Conservation (phyloP, 2,329 filamentous ascomycete species). For the Colletotrichum tofieldiae region DNA sequence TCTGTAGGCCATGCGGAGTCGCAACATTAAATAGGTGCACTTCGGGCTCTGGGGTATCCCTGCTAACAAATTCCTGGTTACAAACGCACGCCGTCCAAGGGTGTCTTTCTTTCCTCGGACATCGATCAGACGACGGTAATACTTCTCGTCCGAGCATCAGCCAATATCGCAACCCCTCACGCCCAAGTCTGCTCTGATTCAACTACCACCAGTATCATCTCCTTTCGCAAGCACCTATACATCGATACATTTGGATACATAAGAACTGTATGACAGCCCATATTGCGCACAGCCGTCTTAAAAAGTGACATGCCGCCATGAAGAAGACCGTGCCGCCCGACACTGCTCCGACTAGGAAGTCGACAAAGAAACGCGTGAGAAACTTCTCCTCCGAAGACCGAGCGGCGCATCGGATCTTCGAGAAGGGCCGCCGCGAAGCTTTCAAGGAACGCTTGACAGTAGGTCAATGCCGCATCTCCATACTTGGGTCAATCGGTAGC, state of each 20-base stretch:
- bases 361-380: conserved; percentile 53
- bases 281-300: background rate
- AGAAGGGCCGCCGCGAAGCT: conserved; percentile 58
- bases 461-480: conserved; percentile 12
- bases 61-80: background rate
- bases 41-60: background rate
- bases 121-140: conserved; percentile 23
- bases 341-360: conserved; percentile 13
- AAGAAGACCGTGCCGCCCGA: conserved; percentile 24
- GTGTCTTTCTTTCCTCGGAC: conserved; percentile 18
- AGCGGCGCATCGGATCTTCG: conserved; percentile 58
- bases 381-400: conserved; percentile 59
- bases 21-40: no score
- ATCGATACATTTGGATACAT: background rate
- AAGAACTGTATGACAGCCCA: background rate
- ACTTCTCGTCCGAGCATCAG: conserved; percentile 18
- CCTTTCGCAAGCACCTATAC: background rate
- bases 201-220: background rate
- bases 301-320: conserved; percentile 17
- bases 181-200: conserved; percentile 2
- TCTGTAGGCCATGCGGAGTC: background rate
- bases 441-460: conserved; percentile 58
- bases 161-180: conserved; percentile 13
- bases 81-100: conserved; percentile 5
- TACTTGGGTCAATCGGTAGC: background rate